A percentile compares a stretch with the other conserved stretches of the same genome.
Evolutionary conservation across 371 early-diverging fungal species (phyloP).

Genomic region (Rhizopus arrhizus): DNA sequence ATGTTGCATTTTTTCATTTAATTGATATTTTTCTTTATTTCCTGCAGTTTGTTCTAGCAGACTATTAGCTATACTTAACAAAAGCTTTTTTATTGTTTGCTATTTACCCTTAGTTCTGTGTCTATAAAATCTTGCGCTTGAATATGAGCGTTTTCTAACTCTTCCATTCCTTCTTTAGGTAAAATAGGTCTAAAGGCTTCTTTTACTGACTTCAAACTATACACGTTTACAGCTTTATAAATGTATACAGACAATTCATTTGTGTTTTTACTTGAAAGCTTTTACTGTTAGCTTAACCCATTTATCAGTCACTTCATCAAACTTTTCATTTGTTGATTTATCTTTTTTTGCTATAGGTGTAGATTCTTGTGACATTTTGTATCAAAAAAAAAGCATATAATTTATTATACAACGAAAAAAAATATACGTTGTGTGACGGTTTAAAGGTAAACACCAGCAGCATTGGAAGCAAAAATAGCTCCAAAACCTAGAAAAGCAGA

Average conservation of each 20-base stretch:
- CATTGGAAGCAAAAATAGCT: slow-evolving; percentile 47
- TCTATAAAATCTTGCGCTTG: slow-evolving; percentile 2
- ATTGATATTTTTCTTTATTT: neutral
- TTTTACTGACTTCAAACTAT: neutral
- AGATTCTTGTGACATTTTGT: neutral
- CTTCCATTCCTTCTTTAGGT: neutral
- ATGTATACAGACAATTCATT: neutral
- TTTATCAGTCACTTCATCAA: neutral
- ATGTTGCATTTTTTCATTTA: slow-evolving; percentile 1
- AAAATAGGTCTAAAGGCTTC: neutral
- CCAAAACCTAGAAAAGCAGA: slow-evolving; percentile 50
- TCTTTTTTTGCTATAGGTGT: neutral
- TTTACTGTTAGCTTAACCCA: neutral
- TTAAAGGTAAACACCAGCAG: slow-evolving; percentile 54
- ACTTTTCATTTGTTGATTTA: neutral
- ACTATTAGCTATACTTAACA: neutral
- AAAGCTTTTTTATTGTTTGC: neutral
- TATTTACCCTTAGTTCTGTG: neutral
- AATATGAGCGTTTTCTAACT: neutral
- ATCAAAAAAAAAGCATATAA: neutral
- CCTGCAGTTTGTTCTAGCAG: neutral
- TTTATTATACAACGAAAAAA: neutral
- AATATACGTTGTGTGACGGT: neutral
- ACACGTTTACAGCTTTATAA: neutral
- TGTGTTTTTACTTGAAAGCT: neutral